Evolutionary conservation across 768 basidiomycete species (phyloP).

Genomic region (Auriscalpium orientale): DNA sequence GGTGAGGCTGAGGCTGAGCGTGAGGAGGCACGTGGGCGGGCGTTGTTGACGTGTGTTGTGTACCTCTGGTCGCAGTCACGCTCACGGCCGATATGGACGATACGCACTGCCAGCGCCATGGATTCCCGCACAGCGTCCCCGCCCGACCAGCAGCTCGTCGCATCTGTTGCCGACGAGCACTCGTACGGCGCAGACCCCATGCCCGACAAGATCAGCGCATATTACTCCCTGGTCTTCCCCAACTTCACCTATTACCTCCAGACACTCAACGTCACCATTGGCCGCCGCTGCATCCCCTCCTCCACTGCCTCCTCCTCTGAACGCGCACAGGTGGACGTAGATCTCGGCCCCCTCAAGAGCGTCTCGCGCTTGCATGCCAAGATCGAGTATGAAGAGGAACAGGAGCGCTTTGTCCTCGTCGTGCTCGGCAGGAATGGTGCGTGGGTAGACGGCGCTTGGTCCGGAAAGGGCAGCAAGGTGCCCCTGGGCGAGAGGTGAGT

Average conservation of each 20-base stretch:
- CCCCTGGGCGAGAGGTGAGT: slow-evolving; percentile 75
- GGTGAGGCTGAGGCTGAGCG: not conserved
- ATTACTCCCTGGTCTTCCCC: slow-evolving; percentile 90
- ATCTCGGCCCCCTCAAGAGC: slow-evolving; percentile 93
- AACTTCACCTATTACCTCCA: slow-evolving; percentile 96
- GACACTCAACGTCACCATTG: slow-evolving; percentile 90
- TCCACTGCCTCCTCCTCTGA: slow-evolving; percentile 55
- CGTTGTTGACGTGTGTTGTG: not conserved
- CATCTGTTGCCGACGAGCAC: slow-evolving; percentile 22
- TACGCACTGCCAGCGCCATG: slow-evolving; percentile 7
- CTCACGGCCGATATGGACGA: not conserved
- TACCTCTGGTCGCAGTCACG: not conserved
- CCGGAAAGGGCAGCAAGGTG: slow-evolving; percentile 80
- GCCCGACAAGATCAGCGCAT: slow-evolving; percentile 82
- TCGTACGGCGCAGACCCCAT: slow-evolving; percentile 18
- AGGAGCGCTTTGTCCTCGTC: slow-evolving; percentile 79
- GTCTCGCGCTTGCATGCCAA: slow-evolving; percentile 95
- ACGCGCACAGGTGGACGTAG: slow-evolving; percentile 64
- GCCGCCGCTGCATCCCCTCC: slow-evolving; percentile 69
- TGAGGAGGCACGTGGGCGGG: slow-evolving; percentile 5
- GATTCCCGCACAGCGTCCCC: slow-evolving; percentile 18
- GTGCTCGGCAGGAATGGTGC: slow-evolving; percentile 97
- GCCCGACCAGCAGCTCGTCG: slow-evolving; percentile 22
- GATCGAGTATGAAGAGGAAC: slow-evolving; percentile 89
- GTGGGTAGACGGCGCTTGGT: slow-evolving; percentile 98